phyloP scores from a whole-genome alignment of 2,329 filamentous ascomycete genomes.

The Scorias spongiosa region DNA sequence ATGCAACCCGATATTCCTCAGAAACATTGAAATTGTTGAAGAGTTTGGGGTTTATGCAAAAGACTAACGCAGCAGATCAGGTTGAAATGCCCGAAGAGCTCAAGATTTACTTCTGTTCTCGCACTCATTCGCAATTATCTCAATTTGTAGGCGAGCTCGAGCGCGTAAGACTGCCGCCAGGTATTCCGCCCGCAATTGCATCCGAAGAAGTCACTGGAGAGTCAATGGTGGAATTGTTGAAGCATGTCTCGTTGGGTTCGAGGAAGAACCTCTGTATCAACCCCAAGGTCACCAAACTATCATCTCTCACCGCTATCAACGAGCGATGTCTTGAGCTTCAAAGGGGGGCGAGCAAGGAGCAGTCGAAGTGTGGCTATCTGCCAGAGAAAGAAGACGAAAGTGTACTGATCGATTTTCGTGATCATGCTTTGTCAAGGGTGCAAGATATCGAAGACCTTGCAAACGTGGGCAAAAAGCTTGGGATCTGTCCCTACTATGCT shows the following conservation, averaged over 20 bases:
- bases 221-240: conserved; percentile 45
- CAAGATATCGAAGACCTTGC: conserved; percentile 89
- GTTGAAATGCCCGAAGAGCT: conserved; percentile 44
- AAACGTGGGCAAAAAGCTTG: conserved; percentile 58
- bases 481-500: conserved; percentile 93
- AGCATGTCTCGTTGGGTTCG: conserved; percentile 71
- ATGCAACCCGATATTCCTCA: conserved; percentile 35
- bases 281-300: conserved; percentile 56
- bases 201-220: conserved; percentile 2
- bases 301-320: conserved; percentile 66
- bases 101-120: conserved; percentile 84
- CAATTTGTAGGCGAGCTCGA: conserved; percentile 77
- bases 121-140: conserved; percentile 80
- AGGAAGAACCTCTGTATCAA: conserved; percentile 87
- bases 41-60: conserved; percentile 31
- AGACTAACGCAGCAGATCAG: conserved; percentile 23
- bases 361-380: conserved; percentile 58
- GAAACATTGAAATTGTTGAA: conserved; percentile 63
- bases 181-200: conserved; percentile 28
- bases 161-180: conserved; percentile 62
- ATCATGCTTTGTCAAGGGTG: conserved; percentile 67
- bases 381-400: conserved; percentile 62
- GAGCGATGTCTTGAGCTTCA: conserved; percentile 86
- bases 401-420: conserved; percentile 65
- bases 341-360: conserved; percentile 42